Base-by-base conservation (phyloP, 2,329 filamentous ascomycete species). In the Macroventuria anomochaeta region DNA sequence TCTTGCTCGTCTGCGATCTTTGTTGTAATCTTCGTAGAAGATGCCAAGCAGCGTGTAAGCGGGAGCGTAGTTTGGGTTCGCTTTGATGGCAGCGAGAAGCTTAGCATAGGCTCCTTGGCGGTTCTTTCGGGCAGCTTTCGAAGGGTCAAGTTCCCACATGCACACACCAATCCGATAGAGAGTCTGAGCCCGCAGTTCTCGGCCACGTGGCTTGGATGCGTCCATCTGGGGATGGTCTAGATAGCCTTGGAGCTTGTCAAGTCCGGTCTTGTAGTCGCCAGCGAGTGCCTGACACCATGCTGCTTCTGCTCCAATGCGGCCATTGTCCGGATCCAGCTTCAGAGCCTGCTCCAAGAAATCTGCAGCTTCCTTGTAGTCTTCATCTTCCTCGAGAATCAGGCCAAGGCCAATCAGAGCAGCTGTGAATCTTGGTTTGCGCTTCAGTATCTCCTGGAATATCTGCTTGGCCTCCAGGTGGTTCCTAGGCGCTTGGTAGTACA, bases 231-330 rank as follows among this genome's bases (percentile, higher is more conserved):
- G 71, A 37, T 72, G 73, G 0, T 83, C 77, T 0, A 96, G 76
- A 55, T 89, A 91, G 7, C 80, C 80, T 64, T 92, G 84, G 0
- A 99, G 80, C 58, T 91, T 89, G 2, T 82, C 74, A 36, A 87
- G 81, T 8, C 90, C 91, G 17, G 77, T 77, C 46, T 81, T 75
- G 71, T 91, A 88, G 65, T 96, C 87, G 10, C 91, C 91, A 65
- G 87, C 89, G 12, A 96, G 81, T 8, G 92, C 90, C 68, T 89
- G 91, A 58, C 95, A 92, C 95, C 95, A 99, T 1, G 92, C 93
- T 15, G 91, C 86, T 75, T 99, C 96, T 13, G 89, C 88, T 49
- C 86, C 88, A 36, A 99, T 88, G 25, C 87, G 88, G 17, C 92
- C 79, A 62, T 97, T 96, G 10, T 80, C 79, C 2, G 82, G 78